Conservation (phyloP, 495 filamentous ascomycete genomes). For the Talaromyces liani region DNA sequence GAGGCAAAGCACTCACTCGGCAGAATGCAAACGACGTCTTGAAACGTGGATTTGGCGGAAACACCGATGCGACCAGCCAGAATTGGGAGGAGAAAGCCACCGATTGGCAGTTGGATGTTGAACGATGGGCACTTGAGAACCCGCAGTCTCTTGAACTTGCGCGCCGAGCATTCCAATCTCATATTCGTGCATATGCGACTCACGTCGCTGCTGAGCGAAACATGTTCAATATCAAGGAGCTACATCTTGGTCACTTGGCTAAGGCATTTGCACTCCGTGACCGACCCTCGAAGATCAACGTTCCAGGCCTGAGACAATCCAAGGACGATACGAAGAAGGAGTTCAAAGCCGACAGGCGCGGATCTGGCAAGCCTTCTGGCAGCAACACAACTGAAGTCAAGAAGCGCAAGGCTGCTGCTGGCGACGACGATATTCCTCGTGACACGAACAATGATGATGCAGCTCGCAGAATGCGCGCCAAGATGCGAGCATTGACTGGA, state of each 20-base stretch:
- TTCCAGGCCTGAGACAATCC: slow-evolving; percentile 48
- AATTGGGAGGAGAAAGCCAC: slow-evolving; percentile 67
- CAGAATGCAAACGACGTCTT: slow-evolving; percentile 54
- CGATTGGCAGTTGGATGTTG: slow-evolving; percentile 67
- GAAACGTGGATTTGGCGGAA: slow-evolving; percentile 50
- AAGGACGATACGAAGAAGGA: slow-evolving; percentile 41
- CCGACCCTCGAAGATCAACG: slow-evolving; percentile 76
- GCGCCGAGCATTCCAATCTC: slow-evolving; percentile 77
- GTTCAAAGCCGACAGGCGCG: slow-evolving; percentile 32
- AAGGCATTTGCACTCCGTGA: slow-evolving; percentile 90
- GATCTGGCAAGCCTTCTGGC: background rate
- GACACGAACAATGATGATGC: slow-evolving; percentile 52
- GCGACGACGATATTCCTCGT: slow-evolving; percentile 30
- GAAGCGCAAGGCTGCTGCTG: slow-evolving; percentile 30
- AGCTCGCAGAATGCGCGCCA: slow-evolving; percentile 65
- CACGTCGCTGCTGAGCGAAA: slow-evolving; percentile 75
- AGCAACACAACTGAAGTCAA: slow-evolving; percentile 22
- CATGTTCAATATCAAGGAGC: slow-evolving; percentile 79
- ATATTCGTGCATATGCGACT: slow-evolving; percentile 90
- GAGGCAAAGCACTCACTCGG: slow-evolving; percentile 43
- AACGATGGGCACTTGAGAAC: slow-evolving; percentile 61
- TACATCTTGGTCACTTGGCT: slow-evolving; percentile 89
- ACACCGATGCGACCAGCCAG: slow-evolving; percentile 25
- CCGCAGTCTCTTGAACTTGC: slow-evolving; percentile 61
- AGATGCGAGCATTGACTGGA: slow-evolving; percentile 67